Evolutionary conservation across 1,284 basidiomycete species (phyloP).

Genomic region (Volvariella volvacea): DNA sequence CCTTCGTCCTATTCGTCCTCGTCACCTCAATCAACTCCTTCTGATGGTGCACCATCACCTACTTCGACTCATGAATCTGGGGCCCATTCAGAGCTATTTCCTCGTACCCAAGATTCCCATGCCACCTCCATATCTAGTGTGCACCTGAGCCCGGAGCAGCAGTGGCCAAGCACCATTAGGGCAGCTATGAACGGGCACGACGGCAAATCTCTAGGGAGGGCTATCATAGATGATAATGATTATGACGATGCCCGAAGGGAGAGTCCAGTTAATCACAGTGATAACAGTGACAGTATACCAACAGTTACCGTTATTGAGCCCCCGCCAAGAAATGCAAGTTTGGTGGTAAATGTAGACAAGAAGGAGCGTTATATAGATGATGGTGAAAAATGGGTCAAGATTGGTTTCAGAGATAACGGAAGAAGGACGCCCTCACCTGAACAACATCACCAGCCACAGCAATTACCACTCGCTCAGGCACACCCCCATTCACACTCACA

Average conservation of each 20-base stretch:
- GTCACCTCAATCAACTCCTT: background rate
- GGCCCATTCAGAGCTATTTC: too few species aligned
- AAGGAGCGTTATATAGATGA: constrained; percentile 4
- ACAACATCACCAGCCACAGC: background rate
- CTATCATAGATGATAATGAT: too few species aligned
- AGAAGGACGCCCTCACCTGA: too few species aligned
- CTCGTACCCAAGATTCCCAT: too few species aligned
- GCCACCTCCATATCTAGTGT: too few species aligned
- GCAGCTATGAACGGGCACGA: too few species aligned
- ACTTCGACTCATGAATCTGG: too few species aligned
- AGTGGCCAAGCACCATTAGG: too few species aligned
- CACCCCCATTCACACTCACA: background rate
- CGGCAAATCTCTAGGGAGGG: too few species aligned
- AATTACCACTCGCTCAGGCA: background rate
- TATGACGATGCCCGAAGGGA: constrained; percentile 1
- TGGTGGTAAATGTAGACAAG: background rate
- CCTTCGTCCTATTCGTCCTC: constrained; percentile 1
- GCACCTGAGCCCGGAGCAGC: too few species aligned
- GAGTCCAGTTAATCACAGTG: constrained; percentile 11
- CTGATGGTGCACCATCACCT: background rate
- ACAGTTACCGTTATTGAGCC: constrained; percentile 34
- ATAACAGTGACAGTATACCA: constrained; percentile 22
- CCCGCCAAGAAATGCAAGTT: constrained; percentile 22
- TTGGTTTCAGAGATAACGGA: constrained; percentile 1
- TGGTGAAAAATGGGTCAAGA: background rate